Base-by-base conservation (phyloP, 1,284 basidiomycete genomes). In the Ceratobasidium theobromae region DNA sequence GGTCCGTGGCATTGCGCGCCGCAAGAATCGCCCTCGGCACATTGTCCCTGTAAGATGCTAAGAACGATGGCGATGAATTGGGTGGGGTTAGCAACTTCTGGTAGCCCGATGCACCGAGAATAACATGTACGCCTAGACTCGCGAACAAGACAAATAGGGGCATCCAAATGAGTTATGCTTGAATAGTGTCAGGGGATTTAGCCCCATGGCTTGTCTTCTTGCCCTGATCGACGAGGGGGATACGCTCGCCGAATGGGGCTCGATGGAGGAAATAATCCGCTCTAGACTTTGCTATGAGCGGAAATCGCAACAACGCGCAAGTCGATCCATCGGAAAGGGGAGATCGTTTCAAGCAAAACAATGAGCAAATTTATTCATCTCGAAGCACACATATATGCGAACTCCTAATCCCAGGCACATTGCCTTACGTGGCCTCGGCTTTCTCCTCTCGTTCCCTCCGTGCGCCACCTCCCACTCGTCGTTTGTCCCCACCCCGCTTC, bases 391-490 rank as follows among this genome's bases (percentile, higher is more conserved):
- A 21, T 45, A 45, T n/a, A 45, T 21, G 9, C 43, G 18, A 45
- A 6, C 43, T 45, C 70, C 87, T 84, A 33, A 88, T 77, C 16
- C 75, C 4, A 82, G 81, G 51, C 77, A 79, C 12, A 73, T 75
- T 1, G 81, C 78, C n/a, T 80, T 81, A 78, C 9, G 79, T 70
- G 11, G 81, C 72, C 53, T 84, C 82, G n/a, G 81, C 76, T 72
- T 85, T 84, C 73, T 85, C 86, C 73, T 80, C 81, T 52, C 76
- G 75, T 32, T 77, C 76, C 67, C 82, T 84, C 72, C 82, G 82
- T 23, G 75, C 73, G 11, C 58, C 58, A n/a, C 49, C 49, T 25
- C 58, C 58, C n/a, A 62, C 58, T 16, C 58, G 58, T 35, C 58
- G 58, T 25, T 62, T 62, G 35, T 62, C 58, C 11, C 55, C 45